phyloP scores from a whole-genome alignment of 352 stramenopile genomes.

The Saprolegnia parasitica region DNA sequence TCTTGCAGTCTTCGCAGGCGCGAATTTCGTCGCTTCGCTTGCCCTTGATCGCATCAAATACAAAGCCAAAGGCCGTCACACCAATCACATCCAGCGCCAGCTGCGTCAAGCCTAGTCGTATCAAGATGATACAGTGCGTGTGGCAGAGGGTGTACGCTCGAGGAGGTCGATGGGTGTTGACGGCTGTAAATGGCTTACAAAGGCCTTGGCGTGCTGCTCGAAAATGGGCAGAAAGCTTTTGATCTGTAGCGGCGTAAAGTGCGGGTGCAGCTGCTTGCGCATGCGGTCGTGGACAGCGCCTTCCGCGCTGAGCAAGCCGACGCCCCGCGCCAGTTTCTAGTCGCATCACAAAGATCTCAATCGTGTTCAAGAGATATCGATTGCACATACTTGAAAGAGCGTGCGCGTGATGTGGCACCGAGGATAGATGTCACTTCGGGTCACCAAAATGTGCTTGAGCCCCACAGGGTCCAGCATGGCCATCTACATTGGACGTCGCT shows the following conservation, averaged over 20 bases:
- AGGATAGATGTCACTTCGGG: slow-evolving; percentile 20
- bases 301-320: slow-evolving; percentile 23
- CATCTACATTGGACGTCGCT: neutral
- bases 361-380: neutral
- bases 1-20: slow-evolving; percentile 2
- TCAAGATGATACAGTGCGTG: no score
- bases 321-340: neutral
- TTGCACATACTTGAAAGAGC: slow-evolving; percentile 11
- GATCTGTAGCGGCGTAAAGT: slow-evolving; percentile 21
- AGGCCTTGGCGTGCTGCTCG: neutral
- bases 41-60: neutral
- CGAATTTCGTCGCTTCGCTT: neutral
- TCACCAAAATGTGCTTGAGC: slow-evolving; percentile 24
- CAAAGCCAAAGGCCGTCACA: slow-evolving; percentile 24
- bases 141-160: slow-evolving; percentile 11
- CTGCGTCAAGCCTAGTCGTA: slow-evolving; percentile 14
- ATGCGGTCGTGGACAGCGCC: neutral
- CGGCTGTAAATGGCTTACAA: neutral
- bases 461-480: slow-evolving; percentile 11
- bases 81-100: slow-evolving; percentile 27
- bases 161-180: slow-evolving; percentile 17
- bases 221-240: slow-evolving; percentile 15
- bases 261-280: slow-evolving; percentile 19
- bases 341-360: neutral
- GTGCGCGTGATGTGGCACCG: neutral